phyloP scores from a whole-genome alignment of 345 rosid species.

The Isatis tinctoria region DNA sequence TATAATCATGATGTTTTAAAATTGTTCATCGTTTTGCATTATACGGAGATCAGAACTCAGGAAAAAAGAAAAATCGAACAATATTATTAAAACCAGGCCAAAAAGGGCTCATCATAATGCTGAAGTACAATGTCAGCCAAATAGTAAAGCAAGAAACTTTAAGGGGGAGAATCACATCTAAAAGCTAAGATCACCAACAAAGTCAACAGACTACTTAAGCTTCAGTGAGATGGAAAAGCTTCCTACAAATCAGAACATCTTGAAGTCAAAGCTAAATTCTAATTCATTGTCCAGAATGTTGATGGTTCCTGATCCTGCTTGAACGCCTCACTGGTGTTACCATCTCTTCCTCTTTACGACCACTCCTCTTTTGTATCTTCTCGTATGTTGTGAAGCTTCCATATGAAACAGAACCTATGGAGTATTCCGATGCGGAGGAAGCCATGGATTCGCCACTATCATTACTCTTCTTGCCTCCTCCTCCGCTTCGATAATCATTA shows the following conservation, averaged over 20 bases:
- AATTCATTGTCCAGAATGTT: conserved; percentile 40
- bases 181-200: background rate
- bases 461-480: conserved; percentile 34
- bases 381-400: conserved; percentile 89
- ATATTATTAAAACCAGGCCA: background rate
- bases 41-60: background rate
- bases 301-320: conserved; percentile 59
- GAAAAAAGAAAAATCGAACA: background rate
- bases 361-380: conserved; percentile 57
- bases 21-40: background rate
- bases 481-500: conserved; percentile 39
- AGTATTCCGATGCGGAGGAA: conserved; percentile 69
- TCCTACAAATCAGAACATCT: conserved; percentile 14
- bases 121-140: conserved; percentile 6
- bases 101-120: background rate
- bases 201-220: conserved; percentile 12
- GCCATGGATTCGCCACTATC: conserved; percentile 58
- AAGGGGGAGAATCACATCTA: background rate
- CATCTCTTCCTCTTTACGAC: conserved; percentile 47
- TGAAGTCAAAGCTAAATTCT: background rate
- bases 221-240: conserved; percentile 31
- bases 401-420: conserved; percentile 50
- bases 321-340: conserved; percentile 87
- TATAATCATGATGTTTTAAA: background rate
- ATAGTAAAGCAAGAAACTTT: conserved; percentile 18